These are phyloP conservation scores for Alternaria ethzedia DNA, from an alignment of 2,329 filamentous ascomycete genomes.

Conservation along the genomic window DNA sequence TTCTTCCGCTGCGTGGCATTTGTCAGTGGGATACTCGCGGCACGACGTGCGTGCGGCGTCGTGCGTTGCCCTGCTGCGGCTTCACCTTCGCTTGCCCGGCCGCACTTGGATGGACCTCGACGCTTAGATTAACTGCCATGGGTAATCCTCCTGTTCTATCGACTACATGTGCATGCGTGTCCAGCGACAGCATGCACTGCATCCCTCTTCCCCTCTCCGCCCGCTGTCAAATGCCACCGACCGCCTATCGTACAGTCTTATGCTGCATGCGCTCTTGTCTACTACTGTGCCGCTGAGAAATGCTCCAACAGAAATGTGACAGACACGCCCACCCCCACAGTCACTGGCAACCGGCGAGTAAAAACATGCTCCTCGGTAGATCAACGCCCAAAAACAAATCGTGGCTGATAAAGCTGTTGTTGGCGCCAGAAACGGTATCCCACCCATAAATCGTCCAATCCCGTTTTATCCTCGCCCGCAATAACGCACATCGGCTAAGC, in stretches of 20 bases:
- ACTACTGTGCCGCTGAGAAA: constrained; percentile 16
- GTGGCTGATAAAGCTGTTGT: constrained; percentile 34
- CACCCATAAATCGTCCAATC: constrained; percentile 36
- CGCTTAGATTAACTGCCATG: constrained; percentile 16
- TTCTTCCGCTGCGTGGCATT: background rate
- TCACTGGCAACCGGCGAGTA: constrained; percentile 19
- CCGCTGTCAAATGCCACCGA: constrained; percentile 1
- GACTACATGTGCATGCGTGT: constrained; percentile 8
- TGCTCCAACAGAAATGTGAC: constrained; percentile 3
- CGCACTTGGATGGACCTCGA: constrained; percentile 4
- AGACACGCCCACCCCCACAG: constrained; percentile 21
- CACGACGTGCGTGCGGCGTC: background rate
- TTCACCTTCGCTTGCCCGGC: background rate
- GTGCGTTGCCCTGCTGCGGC: background rate
- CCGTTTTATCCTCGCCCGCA: constrained; percentile 38
- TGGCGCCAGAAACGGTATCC: constrained; percentile 23
- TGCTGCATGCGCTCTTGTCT: constrained; percentile 23
- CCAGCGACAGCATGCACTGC: constrained; percentile 5
- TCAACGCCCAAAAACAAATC: constrained; percentile 37
- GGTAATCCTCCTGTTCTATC: constrained; percentile 11
- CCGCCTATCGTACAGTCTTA: constrained; percentile 32
- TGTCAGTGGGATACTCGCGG: background rate
- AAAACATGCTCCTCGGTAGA: constrained; percentile 23
- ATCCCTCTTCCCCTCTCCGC: constrained; percentile 2
- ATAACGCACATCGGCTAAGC: constrained; percentile 13